Conservation (phyloP, 73 alveolate genomes). For the Paramecium octaurelia region DNA sequence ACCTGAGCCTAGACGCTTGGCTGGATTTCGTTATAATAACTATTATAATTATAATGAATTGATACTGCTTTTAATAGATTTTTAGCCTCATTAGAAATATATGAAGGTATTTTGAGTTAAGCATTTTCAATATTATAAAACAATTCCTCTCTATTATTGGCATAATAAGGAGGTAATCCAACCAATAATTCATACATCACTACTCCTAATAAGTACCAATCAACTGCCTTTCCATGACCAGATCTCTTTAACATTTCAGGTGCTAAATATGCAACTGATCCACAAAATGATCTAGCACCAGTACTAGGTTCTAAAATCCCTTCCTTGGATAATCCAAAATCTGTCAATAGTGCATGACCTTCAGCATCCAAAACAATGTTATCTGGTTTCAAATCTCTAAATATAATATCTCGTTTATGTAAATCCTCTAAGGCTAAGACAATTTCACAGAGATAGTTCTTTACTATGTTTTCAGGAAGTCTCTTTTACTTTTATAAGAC, state of each 20-base stretch:
- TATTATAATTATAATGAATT: slow-evolving; percentile 56
- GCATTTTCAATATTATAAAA: slow-evolving; percentile 84
- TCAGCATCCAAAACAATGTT: slow-evolving; percentile 87
- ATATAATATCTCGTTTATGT: slow-evolving; percentile 86
- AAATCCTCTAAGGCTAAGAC: slow-evolving; percentile 89
- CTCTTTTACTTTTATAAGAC: slow-evolving; percentile 79
- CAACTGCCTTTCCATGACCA: slow-evolving; percentile 98
- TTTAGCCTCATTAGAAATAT: slow-evolving; percentile 68
- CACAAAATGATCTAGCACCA: slow-evolving; percentile 92
- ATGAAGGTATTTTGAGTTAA: slow-evolving; percentile 70
- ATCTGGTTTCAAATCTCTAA: slow-evolving; percentile 84
- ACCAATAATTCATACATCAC: slow-evolving; percentile 92
- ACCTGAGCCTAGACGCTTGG: slow-evolving; percentile 93
- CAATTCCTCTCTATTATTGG: slow-evolving; percentile 79
- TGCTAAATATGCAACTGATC: slow-evolving; percentile 93
- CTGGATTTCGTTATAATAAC: slow-evolving; percentile 89
- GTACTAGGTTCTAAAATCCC: slow-evolving; percentile 83
- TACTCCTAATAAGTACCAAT: slow-evolving; percentile 96
- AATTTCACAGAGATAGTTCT: slow-evolving; percentile 85
- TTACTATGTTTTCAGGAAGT: slow-evolving; percentile 88
- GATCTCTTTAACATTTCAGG: slow-evolving; percentile 95
- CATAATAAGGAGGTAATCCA: slow-evolving; percentile 96
- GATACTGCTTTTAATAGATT: slow-evolving; percentile 65
- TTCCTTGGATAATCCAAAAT: slow-evolving; percentile 94
- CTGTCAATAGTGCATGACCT: slow-evolving; percentile 95